A percentile compares a stretch with the other conserved stretches of the same genome.
These are phyloP conservation scores for Leptographium procerum DNA, from an alignment of 2,329 filamentous ascomycete species.

Conservation along the genomic window DNA sequence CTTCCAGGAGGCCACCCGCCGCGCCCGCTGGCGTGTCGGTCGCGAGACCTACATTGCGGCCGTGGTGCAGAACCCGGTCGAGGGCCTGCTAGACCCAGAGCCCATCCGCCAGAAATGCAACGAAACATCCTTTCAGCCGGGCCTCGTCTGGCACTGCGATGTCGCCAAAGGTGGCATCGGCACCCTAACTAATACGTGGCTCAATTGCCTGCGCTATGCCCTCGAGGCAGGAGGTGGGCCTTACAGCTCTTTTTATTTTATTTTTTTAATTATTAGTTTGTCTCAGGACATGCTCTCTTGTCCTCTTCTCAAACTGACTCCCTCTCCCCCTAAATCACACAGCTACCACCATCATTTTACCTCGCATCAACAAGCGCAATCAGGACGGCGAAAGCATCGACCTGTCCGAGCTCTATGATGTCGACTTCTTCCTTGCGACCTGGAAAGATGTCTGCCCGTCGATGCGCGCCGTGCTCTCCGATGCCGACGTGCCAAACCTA, in stretches of 20 bases:
- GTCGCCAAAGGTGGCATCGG: constrained; percentile 24
- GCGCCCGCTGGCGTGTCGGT: background rate
- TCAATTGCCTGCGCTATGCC: constrained; percentile 26
- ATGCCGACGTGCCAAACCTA: constrained; percentile 3
- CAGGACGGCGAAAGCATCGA: background rate
- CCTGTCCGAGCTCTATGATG: constrained; percentile 7
- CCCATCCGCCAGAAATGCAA: constrained; percentile 16
- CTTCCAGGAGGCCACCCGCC: background rate
- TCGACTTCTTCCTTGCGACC: constrained; percentile 6
- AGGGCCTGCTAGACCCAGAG: constrained; percentile 10
- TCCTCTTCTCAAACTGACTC: background rate
- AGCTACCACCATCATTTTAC: constrained; percentile 11
- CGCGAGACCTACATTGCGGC: constrained; percentile 11
- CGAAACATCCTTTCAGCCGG: constrained; percentile 19
- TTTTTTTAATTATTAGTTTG: background rate
- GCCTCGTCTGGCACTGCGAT: constrained; percentile 25
- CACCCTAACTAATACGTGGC: constrained; percentile 22
- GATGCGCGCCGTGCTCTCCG: constrained; percentile 8
- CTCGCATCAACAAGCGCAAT: constrained; percentile 13
- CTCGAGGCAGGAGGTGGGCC: constrained; percentile 17
- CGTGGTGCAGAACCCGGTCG: constrained; percentile 11
- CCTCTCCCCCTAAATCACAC: no score
- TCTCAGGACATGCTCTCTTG: background rate
- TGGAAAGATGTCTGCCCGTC: constrained; percentile 8
- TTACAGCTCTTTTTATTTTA: background rate